Evolutionary conservation across 257 asterid species (phyloP), one percentile per base, ranked within the genome.

Genomic region (Verbascum thapsus): DNA sequence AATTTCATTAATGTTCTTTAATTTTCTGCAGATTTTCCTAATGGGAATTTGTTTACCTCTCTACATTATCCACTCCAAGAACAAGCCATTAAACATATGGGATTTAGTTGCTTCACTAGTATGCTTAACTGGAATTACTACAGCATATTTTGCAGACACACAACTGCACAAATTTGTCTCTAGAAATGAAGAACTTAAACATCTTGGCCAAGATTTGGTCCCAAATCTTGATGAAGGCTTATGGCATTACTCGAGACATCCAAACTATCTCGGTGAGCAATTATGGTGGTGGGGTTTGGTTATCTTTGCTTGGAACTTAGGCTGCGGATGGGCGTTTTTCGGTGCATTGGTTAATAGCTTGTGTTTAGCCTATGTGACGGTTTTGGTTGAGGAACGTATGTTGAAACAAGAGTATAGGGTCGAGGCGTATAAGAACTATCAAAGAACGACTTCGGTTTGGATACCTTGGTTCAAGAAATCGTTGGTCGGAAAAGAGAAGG

Each of bases 251-350:
- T 89, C 97, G 0, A 78, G 96, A 3, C 98, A 92, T 64, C 98
- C 97, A 0, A 92, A 92, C 80, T 92, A 92, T 61, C 76, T 92
- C 7, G 98, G 98, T 3, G 98, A 92, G 85, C 98, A 92, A 73
- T 39, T 92, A 60, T 92, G 97, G 98, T 92, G 99, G 99, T 92
- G 95, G 97, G 98, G 99, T 7, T 72, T 92, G 48, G 84, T 22
- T 26, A 67, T 85, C 52, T 82, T 86, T 37, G 88, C 84, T 1
- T 92, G 90, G 97, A 83, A 82, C 77, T 74, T 92, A 76, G 97
- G 73, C 44, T 50, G 43, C n/a, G 76, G 78, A 4, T 85, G 94
- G 97, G 60, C 69, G 3, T 87, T 79, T 39, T 22, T 76, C 6
- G 99, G 97, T 35, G 82, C 97, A 0, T 84, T 92, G 39, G 5